Percentiles rank a stretch among this genome's conserved stretches.
These are phyloP conservation scores for Aspergillus flavus DNA, from an alignment of 2,329 filamentous ascomycete species.

Conservation along the genomic window DNA sequence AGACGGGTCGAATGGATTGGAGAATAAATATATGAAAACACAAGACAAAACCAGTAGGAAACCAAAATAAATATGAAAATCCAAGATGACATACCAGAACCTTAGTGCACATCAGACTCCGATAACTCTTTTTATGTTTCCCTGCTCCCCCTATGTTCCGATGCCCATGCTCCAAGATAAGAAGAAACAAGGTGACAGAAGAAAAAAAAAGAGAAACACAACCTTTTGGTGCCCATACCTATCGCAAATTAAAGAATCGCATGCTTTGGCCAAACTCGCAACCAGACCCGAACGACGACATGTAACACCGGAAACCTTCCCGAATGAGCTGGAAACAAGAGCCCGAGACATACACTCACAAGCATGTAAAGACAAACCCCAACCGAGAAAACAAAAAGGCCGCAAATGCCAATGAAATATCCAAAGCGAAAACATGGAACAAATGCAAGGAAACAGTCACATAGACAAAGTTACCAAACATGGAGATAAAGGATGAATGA, in stretches of 20 bases:
- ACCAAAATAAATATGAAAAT: slow-evolving; percentile 9
- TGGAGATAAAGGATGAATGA: slow-evolving; percentile 13
- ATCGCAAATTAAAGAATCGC: slow-evolving; percentile 14
- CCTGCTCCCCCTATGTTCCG: slow-evolving; percentile 22
- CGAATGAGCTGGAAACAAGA: slow-evolving; percentile 22
- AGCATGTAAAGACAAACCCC: slow-evolving; percentile 20
- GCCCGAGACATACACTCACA: slow-evolving; percentile 20
- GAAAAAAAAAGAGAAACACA: slow-evolving; percentile 10
- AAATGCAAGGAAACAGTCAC: slow-evolving; percentile 5
- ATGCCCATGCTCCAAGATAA: slow-evolving; percentile 17
- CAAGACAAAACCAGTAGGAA: slow-evolving; percentile 6
- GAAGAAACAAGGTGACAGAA: not conserved
- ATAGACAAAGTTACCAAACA: slow-evolving; percentile 5
- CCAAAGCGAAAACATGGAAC: slow-evolving; percentile 7
- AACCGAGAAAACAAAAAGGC: slow-evolving; percentile 10
- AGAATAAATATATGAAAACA: slow-evolving; percentile 4
- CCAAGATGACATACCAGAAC: slow-evolving; percentile 17
- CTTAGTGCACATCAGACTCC: slow-evolving; percentile 26
- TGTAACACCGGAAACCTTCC: slow-evolving; percentile 24
- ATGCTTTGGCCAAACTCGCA: slow-evolving; percentile 20
- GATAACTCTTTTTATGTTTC: slow-evolving; percentile 28
- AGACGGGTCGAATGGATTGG: not conserved
- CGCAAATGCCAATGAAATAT: slow-evolving; percentile 7
- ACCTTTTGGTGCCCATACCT: slow-evolving; percentile 21
- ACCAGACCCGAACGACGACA: slow-evolving; percentile 22